These are phyloP conservation scores for Pichia sp. DNA, from an alignment of 1,139 yeast genomes.

Conservation along the genomic window DNA sequence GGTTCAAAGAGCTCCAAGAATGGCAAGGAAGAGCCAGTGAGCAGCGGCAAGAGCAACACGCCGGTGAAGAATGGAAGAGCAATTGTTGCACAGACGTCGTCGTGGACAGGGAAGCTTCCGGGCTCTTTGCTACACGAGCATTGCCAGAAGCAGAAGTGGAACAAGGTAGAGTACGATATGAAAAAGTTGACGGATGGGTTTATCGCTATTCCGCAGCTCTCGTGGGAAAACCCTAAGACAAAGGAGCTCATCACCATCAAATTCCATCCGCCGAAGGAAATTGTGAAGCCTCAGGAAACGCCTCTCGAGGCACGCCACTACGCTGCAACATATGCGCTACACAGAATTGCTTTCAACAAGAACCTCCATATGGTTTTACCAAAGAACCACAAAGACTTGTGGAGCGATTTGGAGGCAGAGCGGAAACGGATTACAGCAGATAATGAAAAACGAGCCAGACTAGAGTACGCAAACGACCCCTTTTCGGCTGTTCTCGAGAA, in stretches of 20 bases:
- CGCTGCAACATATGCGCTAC: constrained; percentile 85
- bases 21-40: neutral
- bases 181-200: constrained; percentile 46
- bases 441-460: constrained; percentile 47
- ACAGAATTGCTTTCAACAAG: constrained; percentile 72
- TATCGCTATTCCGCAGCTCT: constrained; percentile 37
- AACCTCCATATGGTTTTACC: constrained; percentile 87
- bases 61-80: constrained; percentile 32
- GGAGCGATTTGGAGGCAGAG: constrained; percentile 66
- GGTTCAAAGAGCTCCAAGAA: neutral
- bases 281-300: constrained; percentile 64
- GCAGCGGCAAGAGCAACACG: constrained; percentile 6
- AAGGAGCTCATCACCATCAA: constrained; percentile 57
- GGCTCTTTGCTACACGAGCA: constrained; percentile 81
- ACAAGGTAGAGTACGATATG: constrained; percentile 75
- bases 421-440: constrained; percentile 43
- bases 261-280: constrained; percentile 55
- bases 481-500: constrained; percentile 58
- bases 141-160: constrained; percentile 89
- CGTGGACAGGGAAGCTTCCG: constrained; percentile 96
- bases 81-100: constrained; percentile 53
- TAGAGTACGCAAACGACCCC: constrained; percentile 64
- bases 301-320: constrained; percentile 85
- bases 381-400: constrained; percentile 68
- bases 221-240: constrained; percentile 79